These are phyloP conservation scores for Cystoderma amianthinum DNA, from an alignment of 768 basidiomycete species.

Conservation along the genomic window DNA sequence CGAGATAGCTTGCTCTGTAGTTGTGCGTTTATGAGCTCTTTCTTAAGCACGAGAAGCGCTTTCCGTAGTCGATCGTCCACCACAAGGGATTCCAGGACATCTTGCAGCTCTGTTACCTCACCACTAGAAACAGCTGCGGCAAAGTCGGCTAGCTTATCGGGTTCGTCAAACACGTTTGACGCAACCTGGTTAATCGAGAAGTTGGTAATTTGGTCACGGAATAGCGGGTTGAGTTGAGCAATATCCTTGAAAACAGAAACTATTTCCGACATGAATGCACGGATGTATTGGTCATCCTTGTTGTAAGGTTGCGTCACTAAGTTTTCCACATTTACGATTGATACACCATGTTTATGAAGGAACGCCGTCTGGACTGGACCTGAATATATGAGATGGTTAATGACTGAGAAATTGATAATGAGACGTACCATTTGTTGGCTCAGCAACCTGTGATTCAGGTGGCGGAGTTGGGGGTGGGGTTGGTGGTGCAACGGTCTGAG, in stretches of 20 bases:
- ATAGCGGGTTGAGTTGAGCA: conserved; percentile 92
- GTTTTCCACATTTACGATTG: conserved; percentile 86
- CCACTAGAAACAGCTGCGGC: conserved; percentile 93
- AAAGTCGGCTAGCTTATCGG: conserved; percentile 95
- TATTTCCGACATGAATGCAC: conserved; percentile 94
- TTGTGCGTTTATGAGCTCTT: conserved; percentile 96
- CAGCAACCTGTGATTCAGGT: conserved; percentile 11
- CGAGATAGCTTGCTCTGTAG: conserved; percentile 87
- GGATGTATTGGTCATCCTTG: conserved; percentile 92
- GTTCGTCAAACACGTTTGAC: conserved; percentile 93
- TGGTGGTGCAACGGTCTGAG: conserved; percentile 43
- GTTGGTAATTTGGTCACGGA: conserved; percentile 63
- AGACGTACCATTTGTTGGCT: conserved; percentile 5
- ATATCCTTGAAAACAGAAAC: conserved; percentile 98
- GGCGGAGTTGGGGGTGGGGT: conserved; percentile 26
- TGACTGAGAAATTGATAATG: not conserved
- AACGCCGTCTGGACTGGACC: conserved; percentile 78
- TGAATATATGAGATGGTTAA: too few species aligned
- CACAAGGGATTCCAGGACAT: conserved; percentile 80
- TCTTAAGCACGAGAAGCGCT: conserved; percentile 89
- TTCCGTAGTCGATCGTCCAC: conserved; percentile 89
- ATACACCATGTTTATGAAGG: conserved; percentile 75
- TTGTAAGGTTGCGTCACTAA: conserved; percentile 75
- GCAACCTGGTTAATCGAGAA: conserved; percentile 24
- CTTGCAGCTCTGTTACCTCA: conserved; percentile 89